Conservation (phyloP, 306 rosid species). For the Begonia masoniana region DNA sequence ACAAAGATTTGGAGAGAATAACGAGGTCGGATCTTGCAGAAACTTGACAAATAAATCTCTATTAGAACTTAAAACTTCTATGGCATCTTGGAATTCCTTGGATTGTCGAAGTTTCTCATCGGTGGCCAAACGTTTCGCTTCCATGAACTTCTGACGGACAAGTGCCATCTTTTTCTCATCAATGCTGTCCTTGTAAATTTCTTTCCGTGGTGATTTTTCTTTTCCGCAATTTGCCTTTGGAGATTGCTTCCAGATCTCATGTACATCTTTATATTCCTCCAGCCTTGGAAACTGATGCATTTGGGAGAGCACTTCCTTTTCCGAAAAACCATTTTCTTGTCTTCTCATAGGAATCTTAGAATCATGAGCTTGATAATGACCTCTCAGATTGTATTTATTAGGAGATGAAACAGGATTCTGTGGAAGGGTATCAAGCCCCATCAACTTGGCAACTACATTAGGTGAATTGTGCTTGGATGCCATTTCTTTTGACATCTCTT, state of each 20-base stretch:
- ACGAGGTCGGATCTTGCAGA: conserved; percentile 46
- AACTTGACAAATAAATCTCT: conserved; percentile 54
- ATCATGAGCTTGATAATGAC: conserved; percentile 18
- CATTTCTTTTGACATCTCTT: conserved; percentile 67
- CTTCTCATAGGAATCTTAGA: conserved; percentile 31
- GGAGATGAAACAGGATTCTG: conserved; percentile 35
- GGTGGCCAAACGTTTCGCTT: conserved; percentile 49
- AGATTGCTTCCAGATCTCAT: conserved; percentile 68
- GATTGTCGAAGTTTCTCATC: conserved; percentile 60
- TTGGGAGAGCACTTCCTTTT: conserved; percentile 34
- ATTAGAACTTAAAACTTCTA: conserved; percentile 76
- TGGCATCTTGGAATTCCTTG: conserved; percentile 62
- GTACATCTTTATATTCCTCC: conserved; percentile 35
- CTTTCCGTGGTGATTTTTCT: conserved; percentile 32
- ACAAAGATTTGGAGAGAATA: conserved; percentile 37
- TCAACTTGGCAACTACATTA: conserved; percentile 82
- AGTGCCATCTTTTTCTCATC: conserved; percentile 55
- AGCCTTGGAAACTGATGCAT: conserved; percentile 30
- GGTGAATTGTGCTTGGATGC: conserved; percentile 44
- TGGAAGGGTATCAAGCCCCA: conserved; percentile 85
- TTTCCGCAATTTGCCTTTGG: conserved; percentile 31
- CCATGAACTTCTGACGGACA: conserved; percentile 57
- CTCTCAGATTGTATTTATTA: conserved; percentile 36
- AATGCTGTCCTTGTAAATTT: conserved; percentile 44
- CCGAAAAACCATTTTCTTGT: conserved; percentile 28